Percentiles rank a stretch among this genome's conserved stretches.
These are phyloP conservation scores for Beta vulgaris DNA, from an alignment of 148 eudicot genomes.

Conservation along the genomic window DNA sequence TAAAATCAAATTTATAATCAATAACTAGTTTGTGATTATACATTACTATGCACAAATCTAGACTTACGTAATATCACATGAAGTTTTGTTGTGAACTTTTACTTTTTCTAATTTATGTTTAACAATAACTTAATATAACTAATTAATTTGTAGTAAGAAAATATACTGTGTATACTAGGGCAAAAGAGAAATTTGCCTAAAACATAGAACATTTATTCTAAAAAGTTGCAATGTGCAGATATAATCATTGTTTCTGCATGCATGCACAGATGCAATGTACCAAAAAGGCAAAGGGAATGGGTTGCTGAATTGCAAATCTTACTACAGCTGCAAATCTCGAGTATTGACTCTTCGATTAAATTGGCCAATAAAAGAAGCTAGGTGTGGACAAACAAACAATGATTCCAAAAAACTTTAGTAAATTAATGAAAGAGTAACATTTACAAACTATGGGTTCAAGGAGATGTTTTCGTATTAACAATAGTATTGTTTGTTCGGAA, in stretches of 20 bases:
- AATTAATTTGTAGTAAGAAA: too few species aligned
- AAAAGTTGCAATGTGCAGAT: conserved; percentile 11
- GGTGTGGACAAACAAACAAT: background rate
- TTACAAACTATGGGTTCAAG: background rate
- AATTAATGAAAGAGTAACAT: background rate
- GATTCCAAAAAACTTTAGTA: background rate
- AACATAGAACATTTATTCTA: conserved; percentile 22
- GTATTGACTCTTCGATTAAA: background rate
- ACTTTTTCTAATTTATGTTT: too few species aligned
- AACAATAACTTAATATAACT: too few species aligned
- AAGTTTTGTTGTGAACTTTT: too few species aligned
- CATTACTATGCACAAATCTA: too few species aligned
- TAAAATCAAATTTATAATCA: too few species aligned
- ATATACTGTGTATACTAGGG: too few species aligned
- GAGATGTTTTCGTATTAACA: background rate
- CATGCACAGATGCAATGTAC: conserved; percentile 27
- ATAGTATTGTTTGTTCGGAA: background rate
- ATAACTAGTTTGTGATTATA: too few species aligned
- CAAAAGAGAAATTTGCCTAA: background rate
- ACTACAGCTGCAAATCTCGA: background rate
- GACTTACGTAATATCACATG: too few species aligned
- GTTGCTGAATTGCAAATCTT: background rate
- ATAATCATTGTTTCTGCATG: conserved; percentile 12
- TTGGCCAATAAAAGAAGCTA: background rate
- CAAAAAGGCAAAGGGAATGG: background rate